phyloP scores from a whole-genome alignment of 805 yeast species.

The Schizosaccharomyces cryophilus region DNA sequence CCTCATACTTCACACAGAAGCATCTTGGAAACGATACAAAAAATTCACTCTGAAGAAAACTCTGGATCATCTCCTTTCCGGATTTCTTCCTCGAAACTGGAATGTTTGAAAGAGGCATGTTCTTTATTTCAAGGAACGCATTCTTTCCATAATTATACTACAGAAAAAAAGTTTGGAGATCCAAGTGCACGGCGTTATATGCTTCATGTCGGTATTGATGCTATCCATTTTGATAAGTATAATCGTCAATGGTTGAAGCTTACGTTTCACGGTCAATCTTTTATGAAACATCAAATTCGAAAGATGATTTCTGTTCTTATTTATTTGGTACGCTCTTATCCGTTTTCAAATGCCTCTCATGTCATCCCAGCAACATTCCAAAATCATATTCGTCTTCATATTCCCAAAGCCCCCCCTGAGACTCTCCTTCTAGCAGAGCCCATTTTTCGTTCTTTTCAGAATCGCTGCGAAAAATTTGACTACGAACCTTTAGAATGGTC shows the following conservation, averaged over 20 bases:
- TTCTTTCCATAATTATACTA: constrained; percentile 71
- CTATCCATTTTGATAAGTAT: constrained; percentile 74
- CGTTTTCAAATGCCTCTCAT: neutral
- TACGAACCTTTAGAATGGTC: neutral
- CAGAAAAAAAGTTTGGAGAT: constrained; percentile 62
- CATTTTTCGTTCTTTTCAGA: neutral
- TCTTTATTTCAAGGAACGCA: constrained; percentile 61
- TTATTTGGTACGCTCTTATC: neutral
- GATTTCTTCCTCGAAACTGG: constrained; percentile 35
- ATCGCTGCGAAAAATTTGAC: neutral
- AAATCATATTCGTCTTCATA: constrained; percentile 79
- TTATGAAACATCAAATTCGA: constrained; percentile 94
- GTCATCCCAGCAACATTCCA: neutral
- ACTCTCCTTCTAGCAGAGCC: constrained; percentile 80
- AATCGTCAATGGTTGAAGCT: constrained; percentile 49
- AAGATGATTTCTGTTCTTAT: constrained; percentile 32
- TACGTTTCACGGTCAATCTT: constrained; percentile 92
- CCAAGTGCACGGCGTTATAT: constrained; percentile 66
- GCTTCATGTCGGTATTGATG: constrained; percentile 57
- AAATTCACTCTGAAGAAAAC: neutral
- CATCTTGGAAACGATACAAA: neutral
- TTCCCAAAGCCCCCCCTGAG: constrained; percentile 93
- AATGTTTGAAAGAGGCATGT: constrained; percentile 41
- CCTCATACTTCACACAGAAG: neutral
- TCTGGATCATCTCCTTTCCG: constrained; percentile 15